Evolutionary conservation across 106 monocot genomes (phyloP).

Genomic region (Hemerocallis citrina): DNA sequence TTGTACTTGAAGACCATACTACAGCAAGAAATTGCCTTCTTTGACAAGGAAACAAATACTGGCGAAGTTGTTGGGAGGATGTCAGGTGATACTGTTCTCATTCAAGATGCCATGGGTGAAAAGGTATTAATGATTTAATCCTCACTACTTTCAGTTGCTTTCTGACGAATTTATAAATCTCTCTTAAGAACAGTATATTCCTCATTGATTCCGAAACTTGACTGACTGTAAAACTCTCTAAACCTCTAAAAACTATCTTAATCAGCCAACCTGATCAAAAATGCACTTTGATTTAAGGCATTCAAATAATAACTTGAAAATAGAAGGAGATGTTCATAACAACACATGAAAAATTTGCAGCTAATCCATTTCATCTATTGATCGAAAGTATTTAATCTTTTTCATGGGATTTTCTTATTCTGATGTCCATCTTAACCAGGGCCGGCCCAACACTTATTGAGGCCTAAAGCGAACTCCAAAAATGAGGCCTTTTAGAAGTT

Average conservation of each 20-base stretch:
- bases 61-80: constrained; percentile 58
- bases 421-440: too few relatives aligned
- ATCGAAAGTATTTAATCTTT: not conserved
- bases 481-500: too few relatives aligned
- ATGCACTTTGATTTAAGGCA: not conserved
- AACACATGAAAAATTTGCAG: not conserved
- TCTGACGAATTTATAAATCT: too few relatives aligned
- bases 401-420: not conserved
- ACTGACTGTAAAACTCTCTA: too few relatives aligned
- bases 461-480: too few relatives aligned
- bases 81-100: constrained; percentile 55
- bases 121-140: constrained; percentile 32
- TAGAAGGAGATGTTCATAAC: not conserved
- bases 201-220: too few relatives aligned
- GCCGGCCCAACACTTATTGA: too few relatives aligned
- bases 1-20: constrained; percentile 50
- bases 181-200: too few relatives aligned
- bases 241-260: not conserved
- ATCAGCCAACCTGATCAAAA: not conserved
- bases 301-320: not conserved
- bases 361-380: not conserved
- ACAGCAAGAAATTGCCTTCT: constrained; percentile 69
- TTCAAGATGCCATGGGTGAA: constrained; percentile 66
- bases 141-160: not conserved
- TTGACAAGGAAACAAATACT: constrained; percentile 64